These are phyloP conservation scores for Diaporthe vaccinii DNA, from an alignment of 2,329 filamentous ascomycete species.

Conservation along the genomic window DNA sequence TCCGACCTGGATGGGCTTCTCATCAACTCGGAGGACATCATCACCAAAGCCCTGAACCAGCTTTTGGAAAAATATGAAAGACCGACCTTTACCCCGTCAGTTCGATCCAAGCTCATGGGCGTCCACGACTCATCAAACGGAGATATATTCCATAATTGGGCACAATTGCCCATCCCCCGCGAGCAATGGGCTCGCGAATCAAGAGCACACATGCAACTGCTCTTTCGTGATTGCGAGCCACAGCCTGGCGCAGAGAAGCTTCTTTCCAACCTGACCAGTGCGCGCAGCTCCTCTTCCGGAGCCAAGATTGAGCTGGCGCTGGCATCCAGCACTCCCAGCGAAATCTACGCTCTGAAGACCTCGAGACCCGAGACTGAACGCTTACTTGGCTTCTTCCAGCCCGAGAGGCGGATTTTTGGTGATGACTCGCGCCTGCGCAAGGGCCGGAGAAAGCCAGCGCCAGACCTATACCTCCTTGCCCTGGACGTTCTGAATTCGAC, in stretches of 20 bases:
- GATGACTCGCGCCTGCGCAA: not conserved
- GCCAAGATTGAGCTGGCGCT: not conserved
- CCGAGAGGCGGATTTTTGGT: not conserved
- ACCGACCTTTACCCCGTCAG: not conserved
- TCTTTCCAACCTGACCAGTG: not conserved
- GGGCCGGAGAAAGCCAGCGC: not conserved
- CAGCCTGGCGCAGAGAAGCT: not conserved
- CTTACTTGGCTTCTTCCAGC: not conserved
- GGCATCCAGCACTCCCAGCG: not conserved
- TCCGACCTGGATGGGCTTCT: not conserved
- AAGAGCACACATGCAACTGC: not conserved
- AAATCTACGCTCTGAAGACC: not conserved
- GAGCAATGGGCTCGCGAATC: not conserved
- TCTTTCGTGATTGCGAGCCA: not conserved
- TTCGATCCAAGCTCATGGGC: not conserved
- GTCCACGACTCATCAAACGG: not conserved
- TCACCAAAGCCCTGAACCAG: not conserved
- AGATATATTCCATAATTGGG: not conserved
- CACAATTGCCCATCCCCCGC: not conserved
- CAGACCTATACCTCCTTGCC: not conserved
- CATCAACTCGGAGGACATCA: conserved; percentile 1
- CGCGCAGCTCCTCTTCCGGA: not conserved
- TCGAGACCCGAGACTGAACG: not conserved
- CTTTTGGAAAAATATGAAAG: not conserved
- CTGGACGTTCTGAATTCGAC: not conserved